Evolutionary conservation across 2,329 filamentous ascomycete species (phyloP), one percentile per base, ranked within the genome.

Genomic region (Penicillium sp.): DNA sequence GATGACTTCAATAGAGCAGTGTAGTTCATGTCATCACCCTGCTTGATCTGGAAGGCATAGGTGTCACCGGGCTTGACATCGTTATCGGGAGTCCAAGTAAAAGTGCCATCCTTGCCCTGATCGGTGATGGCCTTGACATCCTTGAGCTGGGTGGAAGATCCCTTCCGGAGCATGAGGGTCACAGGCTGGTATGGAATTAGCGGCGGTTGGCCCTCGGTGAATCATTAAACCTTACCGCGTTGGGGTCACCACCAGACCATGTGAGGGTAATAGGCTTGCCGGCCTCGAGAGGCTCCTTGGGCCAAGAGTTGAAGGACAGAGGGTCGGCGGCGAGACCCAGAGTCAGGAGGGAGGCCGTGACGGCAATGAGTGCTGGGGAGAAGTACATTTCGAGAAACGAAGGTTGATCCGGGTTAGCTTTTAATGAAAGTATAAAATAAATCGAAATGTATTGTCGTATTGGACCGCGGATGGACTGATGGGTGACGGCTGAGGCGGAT

Each of bases 31-130:
- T 70, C 57, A 39, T 66, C 71, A 55, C 75, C 79, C 66, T 86
- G 83, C 13, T 64, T 67, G 71, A 87, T 85, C 68, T 85, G 71
- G 54, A 87, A 78, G 51, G 85, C 83, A 65, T 86, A 87, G 72
- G 84, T 75, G 36, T 68, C 56, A 52, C 71, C 78, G 58, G 76
- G 69, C 43, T 69, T 62, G 27, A 85, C 72, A 38, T 64, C 68
- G 22, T 64, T 67, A 38, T 71, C 67, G 5, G 81, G 79, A 14
- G 75, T 82, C 81, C 82, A 86, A 52, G 71, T 74, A 75, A 74
- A 83, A 22, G 67, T 71, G 53, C 79, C 80, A 47, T 75, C 76
- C 46, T 70, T 75, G 22, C 76, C 80, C 50, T 73, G 56, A 38
- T 68, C 70, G 59, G 81, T 82, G 49, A 85, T 64, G 45, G 75